Evolutionary conservation across 192 early-diverging fungal species (phyloP).

Genomic region (Radiomyces spectabilis): DNA sequence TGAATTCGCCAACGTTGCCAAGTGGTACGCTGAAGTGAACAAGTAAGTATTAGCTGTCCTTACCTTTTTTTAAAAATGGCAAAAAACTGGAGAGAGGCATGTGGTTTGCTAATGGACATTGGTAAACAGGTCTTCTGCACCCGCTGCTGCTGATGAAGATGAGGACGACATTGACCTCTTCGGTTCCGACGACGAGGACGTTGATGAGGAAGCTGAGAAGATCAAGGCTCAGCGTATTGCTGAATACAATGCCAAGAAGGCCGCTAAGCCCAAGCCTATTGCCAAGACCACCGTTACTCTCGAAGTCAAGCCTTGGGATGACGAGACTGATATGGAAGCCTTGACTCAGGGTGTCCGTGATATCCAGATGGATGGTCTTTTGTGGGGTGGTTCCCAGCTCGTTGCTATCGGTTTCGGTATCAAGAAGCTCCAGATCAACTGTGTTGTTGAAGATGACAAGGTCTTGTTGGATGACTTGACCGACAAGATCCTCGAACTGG

Average conservation of each 20-base stretch:
- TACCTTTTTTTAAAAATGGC: neutral
- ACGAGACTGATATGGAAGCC: conserved; percentile 83
- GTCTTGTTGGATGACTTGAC: conserved; percentile 78
- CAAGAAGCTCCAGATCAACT: conserved; percentile 92
- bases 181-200: conserved; percentile 89
- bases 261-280: conserved; percentile 70
- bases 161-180: conserved; percentile 96
- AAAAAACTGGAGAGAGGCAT: neutral
- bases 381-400: conserved; percentile 79
- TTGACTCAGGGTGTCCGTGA: conserved; percentile 64
- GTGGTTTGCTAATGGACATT: neutral
- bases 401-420: conserved; percentile 90
- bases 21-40: conserved; percentile 26
- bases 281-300: conserved; percentile 89
- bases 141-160: conserved; percentile 63
- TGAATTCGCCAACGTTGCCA: conserved; percentile 21
- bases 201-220: conserved; percentile 85
- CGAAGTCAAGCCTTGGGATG: conserved; percentile 98
- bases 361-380: conserved; percentile 82
- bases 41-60: conserved; percentile 22
- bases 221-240: conserved; percentile 82
- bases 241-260: conserved; percentile 90
- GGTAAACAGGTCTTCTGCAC: conserved; percentile 10
- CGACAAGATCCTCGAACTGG: conserved; percentile 72
- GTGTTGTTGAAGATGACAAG: conserved; percentile 91